Base-by-base conservation (phyloP, 2,329 filamentous ascomycete genomes). In the Epichloe typhina region DNA sequence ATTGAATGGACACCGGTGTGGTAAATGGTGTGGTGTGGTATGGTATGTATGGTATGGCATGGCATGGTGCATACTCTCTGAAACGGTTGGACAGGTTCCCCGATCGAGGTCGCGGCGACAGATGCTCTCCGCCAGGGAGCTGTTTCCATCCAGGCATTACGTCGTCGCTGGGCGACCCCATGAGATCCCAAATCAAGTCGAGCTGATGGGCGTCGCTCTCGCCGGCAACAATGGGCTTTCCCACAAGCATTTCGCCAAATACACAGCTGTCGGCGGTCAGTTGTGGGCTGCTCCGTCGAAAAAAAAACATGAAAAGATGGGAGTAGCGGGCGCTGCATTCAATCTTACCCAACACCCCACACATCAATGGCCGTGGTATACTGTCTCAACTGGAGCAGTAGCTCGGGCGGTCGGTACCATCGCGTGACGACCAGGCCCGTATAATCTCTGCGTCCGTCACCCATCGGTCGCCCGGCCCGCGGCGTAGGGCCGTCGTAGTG, bases 361-460 rank as follows among this genome's bases (percentile, higher is more conserved):
- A 98, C 82, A 67, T 98, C 93, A 61, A 98, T 96, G 9, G 93
- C 90, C 13, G 90, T 88, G n/a, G 93, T 98, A 68, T 98, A 98
- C 57, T 82, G 82, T 59, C 89, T 83, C 35, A 98, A 74, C 56
- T 91, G 86, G 46, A 98, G 76, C 35, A 98, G 73, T 39, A 98
- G 75, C 74, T 98, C 93, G 0, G 93, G 93, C 36, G 93, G 93
- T 23, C 93, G 78, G 65, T 98, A 98, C 93, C 93, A 98, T 61
- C 93, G 76, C 15, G 93, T 98, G 11, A 98, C 93, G 17, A 98
- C 93, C 13, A 97, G 73, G n/a, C 86, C 89, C 4, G 93, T 98
- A 68, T 98, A 98, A 56, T 97, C 90, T 62, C 90, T 79, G 52
- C 79, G 80, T 0, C 90, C 90, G 51, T 91, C 85, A 42, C 93